phyloP scores from a whole-genome alignment of 306 rosid species.

The Cicer pinnatifidum region DNA sequence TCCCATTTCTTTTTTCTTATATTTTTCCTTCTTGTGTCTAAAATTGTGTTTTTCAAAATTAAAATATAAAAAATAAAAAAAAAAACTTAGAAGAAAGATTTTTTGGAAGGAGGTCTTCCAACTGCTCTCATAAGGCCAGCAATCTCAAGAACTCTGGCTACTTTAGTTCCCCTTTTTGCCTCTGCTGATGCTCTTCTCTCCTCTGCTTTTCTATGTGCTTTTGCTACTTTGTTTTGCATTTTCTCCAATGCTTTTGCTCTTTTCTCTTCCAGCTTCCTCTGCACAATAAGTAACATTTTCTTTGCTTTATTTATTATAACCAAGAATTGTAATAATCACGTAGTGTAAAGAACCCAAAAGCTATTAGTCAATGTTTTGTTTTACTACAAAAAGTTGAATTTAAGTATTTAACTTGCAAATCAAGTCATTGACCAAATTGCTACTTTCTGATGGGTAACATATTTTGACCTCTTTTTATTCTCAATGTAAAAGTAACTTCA shows the following conservation, averaged over 20 bases:
- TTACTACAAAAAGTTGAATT: too few species aligned
- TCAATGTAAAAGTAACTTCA: not conserved
- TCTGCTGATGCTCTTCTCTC: conserved; percentile 92
- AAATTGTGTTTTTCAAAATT: conserved; percentile 24
- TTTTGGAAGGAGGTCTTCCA: conserved; percentile 86
- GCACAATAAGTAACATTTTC: conserved; percentile 34
- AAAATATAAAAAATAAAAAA: not conserved
- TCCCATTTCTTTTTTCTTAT: not conserved
- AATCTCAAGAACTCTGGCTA: conserved; percentile 74
- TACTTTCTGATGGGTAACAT: conserved; percentile 27
- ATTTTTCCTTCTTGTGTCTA: conserved; percentile 6
- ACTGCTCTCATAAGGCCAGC: conserved; percentile 87
- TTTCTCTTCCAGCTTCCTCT: conserved; percentile 95
- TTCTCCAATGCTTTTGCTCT: conserved; percentile 88
- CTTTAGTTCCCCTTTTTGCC: conserved; percentile 91
- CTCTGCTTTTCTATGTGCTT: conserved; percentile 83
- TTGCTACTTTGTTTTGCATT: conserved; percentile 84
- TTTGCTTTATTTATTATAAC: not conserved
- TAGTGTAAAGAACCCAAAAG: too few species aligned
- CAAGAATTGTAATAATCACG: not conserved
- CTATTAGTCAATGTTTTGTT: too few species aligned
- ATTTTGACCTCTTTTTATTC: conserved; percentile 16
- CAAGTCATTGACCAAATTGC: not conserved
- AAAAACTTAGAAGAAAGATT: conserved; percentile 69
- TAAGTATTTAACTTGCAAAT: too few species aligned